Base-by-base conservation (phyloP, 1,284 basidiomycete species). In the Bondarzewia mesenterica region DNA sequence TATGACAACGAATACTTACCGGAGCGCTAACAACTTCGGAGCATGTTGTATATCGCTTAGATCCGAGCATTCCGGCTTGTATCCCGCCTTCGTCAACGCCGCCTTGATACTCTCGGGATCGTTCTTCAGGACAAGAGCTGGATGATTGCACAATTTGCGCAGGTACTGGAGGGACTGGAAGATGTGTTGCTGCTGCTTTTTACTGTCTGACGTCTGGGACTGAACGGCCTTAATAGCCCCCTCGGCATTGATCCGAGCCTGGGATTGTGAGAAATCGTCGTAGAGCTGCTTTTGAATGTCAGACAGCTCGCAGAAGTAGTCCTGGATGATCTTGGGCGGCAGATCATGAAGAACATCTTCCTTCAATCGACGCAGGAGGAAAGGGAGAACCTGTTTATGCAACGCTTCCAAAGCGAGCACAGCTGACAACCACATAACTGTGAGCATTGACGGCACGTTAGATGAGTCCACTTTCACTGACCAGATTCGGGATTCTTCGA, bases 251-350 rank as follows among this genome's bases (percentile, higher is more conserved):
- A 74, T 63, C 49, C 71, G 79, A 21, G 83, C 91, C 55, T 83
- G 79, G 1, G 93, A 95, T 61, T 81, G 80, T 1, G 89, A 82
- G 60, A 93, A 96, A 60, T 94, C 87, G 61, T 97, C 94, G 63
- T 97, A 98, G 15, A 98, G 76, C 58, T 84, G 75, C 67, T 93
- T 92, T 71, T 99, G 94, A 46, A 99, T 67, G 14, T 93, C 87
- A 0, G 94, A 97, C 2, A 99, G 76, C 61, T 99, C 95, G 73
- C 95, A 98, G 62, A 98, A 96, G 66, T 99, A 98, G 63, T 99
- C 96, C 67, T 99, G 96, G 54, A 99, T 99, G 65, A 99, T 99
- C 72, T 99, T 99, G 2, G 96, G 96, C 1, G 96, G 96, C 2
- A 99, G 75, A 63, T 99, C 96, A 58, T 93, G 73, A 52, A 99